phyloP scores from a whole-genome alignment of 768 basidiomycete genomes.

The Lentinula detonsa region DNA sequence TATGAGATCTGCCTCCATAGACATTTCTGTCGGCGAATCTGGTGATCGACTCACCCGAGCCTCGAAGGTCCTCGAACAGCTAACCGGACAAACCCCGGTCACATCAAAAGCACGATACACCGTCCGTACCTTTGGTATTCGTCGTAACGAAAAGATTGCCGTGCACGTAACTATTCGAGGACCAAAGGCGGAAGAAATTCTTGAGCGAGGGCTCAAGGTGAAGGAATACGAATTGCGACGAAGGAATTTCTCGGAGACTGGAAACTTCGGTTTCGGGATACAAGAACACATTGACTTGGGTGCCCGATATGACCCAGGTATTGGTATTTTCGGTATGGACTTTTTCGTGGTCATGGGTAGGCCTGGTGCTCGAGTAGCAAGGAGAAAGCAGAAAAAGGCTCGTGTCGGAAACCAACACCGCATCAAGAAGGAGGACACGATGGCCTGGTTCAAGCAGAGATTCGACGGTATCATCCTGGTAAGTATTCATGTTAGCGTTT shows the following conservation, averaged over 20 bases:
- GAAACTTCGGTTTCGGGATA: slow-evolving; percentile 99
- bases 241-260: slow-evolving; percentile 97
- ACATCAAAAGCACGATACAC: slow-evolving; percentile 99
- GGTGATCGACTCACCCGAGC: slow-evolving; percentile 98
- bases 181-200: slow-evolving; percentile 98
- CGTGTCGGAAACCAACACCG: slow-evolving; percentile 84
- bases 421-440: slow-evolving; percentile 93
- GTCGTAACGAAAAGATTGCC: slow-evolving; percentile 99
- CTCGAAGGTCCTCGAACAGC: slow-evolving; percentile 98
- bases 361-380: slow-evolving; percentile 87
- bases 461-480: slow-evolving; percentile 98
- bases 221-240: slow-evolving; percentile 99
- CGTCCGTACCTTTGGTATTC: slow-evolving; percentile 97
- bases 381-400: slow-evolving; percentile 84
- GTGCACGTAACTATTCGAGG: slow-evolving; percentile 98
- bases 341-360: slow-evolving; percentile 98
- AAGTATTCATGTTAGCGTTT: slow-evolving; percentile 17
- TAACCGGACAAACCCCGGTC: slow-evolving; percentile 98
- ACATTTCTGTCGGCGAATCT: slow-evolving; percentile 99
- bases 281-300: slow-evolving; percentile 99
- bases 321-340: slow-evolving; percentile 99
- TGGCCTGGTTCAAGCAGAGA: slow-evolving; percentile 99
- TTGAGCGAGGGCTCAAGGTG: slow-evolving; percentile 98
- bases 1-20: slow-evolving; percentile 30
- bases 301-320: slow-evolving; percentile 95